Base-by-base conservation (phyloP, 2,329 filamentous ascomycete genomes). In the Trichophyton simii region DNA sequence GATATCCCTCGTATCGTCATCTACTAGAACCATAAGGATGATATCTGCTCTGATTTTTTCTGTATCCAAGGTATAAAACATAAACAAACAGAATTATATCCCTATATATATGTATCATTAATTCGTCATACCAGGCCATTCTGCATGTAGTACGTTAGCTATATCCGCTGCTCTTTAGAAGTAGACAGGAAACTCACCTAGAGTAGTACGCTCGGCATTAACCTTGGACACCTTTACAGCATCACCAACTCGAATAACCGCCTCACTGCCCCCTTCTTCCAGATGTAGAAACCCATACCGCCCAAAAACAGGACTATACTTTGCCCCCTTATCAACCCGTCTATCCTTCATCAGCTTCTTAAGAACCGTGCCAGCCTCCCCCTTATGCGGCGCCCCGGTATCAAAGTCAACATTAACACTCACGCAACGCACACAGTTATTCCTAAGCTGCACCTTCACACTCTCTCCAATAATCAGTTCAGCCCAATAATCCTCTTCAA, bases 401-500 rank as follows among this genome's bases (percentile, higher is more conserved):
- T 74, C 69, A 69, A 87, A 88, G 73, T 90, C 85, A 62, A 91
- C 82, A 72, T 89, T 89, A 64, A 90, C 75, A 63, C 84, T 87
- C 34, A 77, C 74, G 71, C 87, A 91, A 44, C 87, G 78, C 38
- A 78, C 80, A 69, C 87, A 91, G 71, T 90, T 88, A 59, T 82
- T 83, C 38, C 86, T 89, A 34, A 90, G 75, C 3, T 80, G 69
- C 5, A 89, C 74, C 46, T 73, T 74, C 13, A 66, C 58, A 5
- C 63, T 60, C 2, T 63, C 64, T 0, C 68, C 67, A 44, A 87
- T 70, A 15, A 72, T 71, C 38, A 89, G 72, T 67, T 85, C 83
- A 2, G 76, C 81, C 87, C 87, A 91, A 68, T 81, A 89, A 69
- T 91, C 87, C 71, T 91, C 87, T 11, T 86, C 85, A 70, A 82